A percentile compares a stretch with the other conserved stretches of the same genome.
Evolutionary conservation across 495 filamentous ascomycete species (phyloP).

Genomic region (Paragyromitra xinjiangensis): DNA sequence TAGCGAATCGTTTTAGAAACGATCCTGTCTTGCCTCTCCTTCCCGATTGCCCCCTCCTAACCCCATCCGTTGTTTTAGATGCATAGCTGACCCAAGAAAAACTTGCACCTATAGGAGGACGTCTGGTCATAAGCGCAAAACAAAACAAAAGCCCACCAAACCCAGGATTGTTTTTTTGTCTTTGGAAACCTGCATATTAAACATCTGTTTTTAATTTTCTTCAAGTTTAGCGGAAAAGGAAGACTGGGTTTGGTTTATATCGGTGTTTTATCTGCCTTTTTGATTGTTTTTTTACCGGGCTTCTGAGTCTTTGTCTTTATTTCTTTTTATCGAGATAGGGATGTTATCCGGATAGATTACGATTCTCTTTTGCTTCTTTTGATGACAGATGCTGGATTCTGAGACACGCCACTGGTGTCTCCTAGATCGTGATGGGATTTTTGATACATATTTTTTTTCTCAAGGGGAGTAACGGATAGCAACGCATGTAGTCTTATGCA

Average conservation of each 20-base stretch:
- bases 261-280: conserved; percentile 33
- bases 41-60: neutral
- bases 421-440: conserved; percentile 20
- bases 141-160: conserved; percentile 48
- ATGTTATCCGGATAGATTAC: conserved; percentile 48
- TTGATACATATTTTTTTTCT: conserved; percentile 39
- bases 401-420: conserved; percentile 30
- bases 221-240: conserved; percentile 37
- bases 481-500: neutral
- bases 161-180: conserved; percentile 62
- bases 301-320: conserved; percentile 33
- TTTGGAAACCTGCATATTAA: conserved; percentile 59
- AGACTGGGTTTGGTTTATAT: conserved; percentile 27
- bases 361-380: conserved; percentile 46
- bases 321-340: conserved; percentile 44
- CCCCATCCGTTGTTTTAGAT: neutral
- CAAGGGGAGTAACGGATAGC: conserved; percentile 20
- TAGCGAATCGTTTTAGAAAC: conserved; percentile 30
- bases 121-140: conserved; percentile 77
- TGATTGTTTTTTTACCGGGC: conserved; percentile 32
- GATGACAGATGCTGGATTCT: conserved; percentile 1
- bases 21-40: neutral
- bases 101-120: conserved; percentile 68
- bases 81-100: conserved; percentile 24
- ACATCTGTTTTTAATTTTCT: conserved; percentile 38